Evolutionary conservation across 106 monocot species (phyloP), one percentile per base, ranked within the genome.

Genomic region (Allium cepa): DNA sequence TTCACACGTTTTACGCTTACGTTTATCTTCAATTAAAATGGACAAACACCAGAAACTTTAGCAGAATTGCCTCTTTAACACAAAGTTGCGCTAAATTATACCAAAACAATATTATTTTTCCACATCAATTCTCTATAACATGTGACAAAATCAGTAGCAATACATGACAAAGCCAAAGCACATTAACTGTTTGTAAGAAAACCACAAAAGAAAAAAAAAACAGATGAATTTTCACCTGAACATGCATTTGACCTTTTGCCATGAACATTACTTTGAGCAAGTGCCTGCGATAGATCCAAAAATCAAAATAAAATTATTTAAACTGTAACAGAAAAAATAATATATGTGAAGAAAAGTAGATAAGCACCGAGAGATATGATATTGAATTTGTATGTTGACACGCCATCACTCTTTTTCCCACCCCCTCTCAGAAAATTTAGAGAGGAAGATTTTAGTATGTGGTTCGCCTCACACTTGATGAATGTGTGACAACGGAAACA

Each of bases 331-430:
- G 8, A 36, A 62, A 62, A 17, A 28, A 62, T 28, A 55, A 55
- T 55, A 55, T 55, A 11, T 45, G 46, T 26, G 3, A 36, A 10
- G 10, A 62, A 36, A 26, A 11, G 46, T 5, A 12, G 47, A 46
- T 8, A 63, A 47, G 46, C 47, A 63, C 63, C 63, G 63, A 63
- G 46, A 63, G 63, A 63, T 47, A 15, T 13, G 47, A 47, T 48
- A 47, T 47, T 2, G 63, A 8, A 15, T 47, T 47, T 63, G 14
- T 47, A 12, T 47, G 12, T 8, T 11, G 14, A n/a, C 46, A 47
- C 63, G 46, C 63, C 47, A 46, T 63, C 46, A 13, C 63, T 63
- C 63, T 63, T 16, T 47, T 8, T 62, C 47, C 16, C 60, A 10
- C 60, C 12, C 8, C 7, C 60, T 59, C 60, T 22, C 60, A 4